Evolutionary conservation across 2,329 filamentous ascomycete species (phyloP).

Genomic region (Xylaria sp.): DNA sequence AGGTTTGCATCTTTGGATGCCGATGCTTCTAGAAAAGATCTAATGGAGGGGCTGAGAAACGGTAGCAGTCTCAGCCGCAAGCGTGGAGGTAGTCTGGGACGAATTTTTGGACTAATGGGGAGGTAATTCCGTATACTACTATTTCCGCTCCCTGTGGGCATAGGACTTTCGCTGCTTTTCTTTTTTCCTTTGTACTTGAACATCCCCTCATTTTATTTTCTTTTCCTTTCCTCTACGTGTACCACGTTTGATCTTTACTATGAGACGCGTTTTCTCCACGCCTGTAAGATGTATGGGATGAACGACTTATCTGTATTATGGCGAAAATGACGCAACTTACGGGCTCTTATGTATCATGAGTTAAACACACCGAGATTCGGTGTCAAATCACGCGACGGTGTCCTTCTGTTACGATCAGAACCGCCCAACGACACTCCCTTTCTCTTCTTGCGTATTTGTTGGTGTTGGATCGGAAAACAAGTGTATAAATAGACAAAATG

Average conservation of each 20-base stretch:
- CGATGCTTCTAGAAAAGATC: conserved; percentile 1
- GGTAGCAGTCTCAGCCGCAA: conserved; percentile 32
- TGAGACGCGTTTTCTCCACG: conserved; percentile 5
- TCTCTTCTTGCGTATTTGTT: conserved; percentile 3
- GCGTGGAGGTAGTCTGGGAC: conserved; percentile 46
- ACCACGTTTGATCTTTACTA: conserved; percentile 31
- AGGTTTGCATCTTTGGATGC: conserved; percentile 7
- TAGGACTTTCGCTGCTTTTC: no score
- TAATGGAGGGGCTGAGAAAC: conserved; percentile 7
- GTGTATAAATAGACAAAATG: conserved; percentile 1
- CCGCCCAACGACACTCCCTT: neutral
- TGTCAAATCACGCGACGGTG: neutral
- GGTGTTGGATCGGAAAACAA: neutral
- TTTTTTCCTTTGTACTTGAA: neutral
- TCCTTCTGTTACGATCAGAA: no score
- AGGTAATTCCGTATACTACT: conserved; percentile 28
- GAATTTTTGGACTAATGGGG: conserved; percentile 45
- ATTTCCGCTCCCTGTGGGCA: neutral
- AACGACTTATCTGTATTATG: conserved; percentile 16
- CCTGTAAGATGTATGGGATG: conserved; percentile 1
- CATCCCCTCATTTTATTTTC: neutral
- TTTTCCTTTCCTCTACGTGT: conserved; percentile 2
- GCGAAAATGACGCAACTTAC: conserved; percentile 15
- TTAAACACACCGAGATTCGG: neutral
- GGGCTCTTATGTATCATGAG: conserved; percentile 6